A percentile compares a stretch with the other conserved stretches of the same genome.
phyloP scores from a whole-genome alignment of 495 filamentous ascomycete species.

The Podospora sp. region DNA sequence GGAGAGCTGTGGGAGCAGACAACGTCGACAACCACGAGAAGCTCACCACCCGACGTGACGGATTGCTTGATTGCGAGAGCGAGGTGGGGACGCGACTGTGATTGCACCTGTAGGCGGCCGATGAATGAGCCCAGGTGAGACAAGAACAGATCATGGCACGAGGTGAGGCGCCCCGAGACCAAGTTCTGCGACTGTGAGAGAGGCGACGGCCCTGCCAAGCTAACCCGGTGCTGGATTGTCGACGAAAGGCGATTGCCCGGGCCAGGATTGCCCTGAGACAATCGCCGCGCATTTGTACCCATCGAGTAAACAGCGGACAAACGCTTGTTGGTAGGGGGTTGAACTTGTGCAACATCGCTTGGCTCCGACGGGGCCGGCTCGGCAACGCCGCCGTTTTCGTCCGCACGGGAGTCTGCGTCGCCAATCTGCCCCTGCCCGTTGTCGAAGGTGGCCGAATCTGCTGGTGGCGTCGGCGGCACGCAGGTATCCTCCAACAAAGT shows the following conservation, averaged over 20 bases:
- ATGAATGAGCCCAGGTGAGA: constrained; percentile 89
- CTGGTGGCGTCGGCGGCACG: constrained; percentile 73
- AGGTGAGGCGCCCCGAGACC: constrained; percentile 65
- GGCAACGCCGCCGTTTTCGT: constrained; percentile 33
- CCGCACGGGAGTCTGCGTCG: constrained; percentile 44
- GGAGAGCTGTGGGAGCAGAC: constrained; percentile 76
- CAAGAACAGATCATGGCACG: constrained; percentile 82
- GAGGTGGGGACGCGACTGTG: constrained; percentile 82
- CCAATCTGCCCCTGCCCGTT: constrained; percentile 34
- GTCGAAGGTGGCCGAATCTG: constrained; percentile 55
- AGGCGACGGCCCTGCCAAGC: constrained; percentile 49
- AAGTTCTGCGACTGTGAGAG: constrained; percentile 51
- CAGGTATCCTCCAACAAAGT: constrained; percentile 64
- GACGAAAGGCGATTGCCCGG: constrained; percentile 47
- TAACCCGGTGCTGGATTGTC: constrained; percentile 58
- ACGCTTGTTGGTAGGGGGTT: constrained; percentile 42
- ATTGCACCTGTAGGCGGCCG: constrained; percentile 84
- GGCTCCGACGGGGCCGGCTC: constrained; percentile 32
- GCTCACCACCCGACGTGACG: constrained; percentile 73
- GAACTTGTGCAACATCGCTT: constrained; percentile 40
- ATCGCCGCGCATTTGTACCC: constrained; percentile 41
- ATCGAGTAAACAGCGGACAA: constrained; percentile 45
- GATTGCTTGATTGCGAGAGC: constrained; percentile 71
- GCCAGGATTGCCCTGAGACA: constrained; percentile 39
- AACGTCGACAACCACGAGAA: constrained; percentile 80